These are phyloP conservation scores for Berkeleyomyces basicola DNA, from an alignment of 2,329 filamentous ascomycete genomes.

Conservation along the genomic window DNA sequence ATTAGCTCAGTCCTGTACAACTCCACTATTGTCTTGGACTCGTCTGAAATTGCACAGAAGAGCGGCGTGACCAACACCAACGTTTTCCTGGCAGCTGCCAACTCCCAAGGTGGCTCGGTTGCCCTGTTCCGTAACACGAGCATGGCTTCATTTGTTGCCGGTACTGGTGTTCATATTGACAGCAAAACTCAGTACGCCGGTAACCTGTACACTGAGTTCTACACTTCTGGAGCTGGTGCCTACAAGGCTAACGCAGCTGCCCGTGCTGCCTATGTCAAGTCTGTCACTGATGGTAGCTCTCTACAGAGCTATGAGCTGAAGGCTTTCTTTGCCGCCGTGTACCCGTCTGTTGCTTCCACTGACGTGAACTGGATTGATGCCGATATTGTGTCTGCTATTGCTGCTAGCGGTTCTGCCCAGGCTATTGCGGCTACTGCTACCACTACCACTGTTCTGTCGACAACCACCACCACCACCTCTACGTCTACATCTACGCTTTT, in stretches of 20 bases:
- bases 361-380: slow-evolving; percentile 24
- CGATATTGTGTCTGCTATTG: slow-evolving; percentile 17
- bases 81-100: slow-evolving; percentile 27
- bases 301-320: slow-evolving; percentile 22
- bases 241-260: slow-evolving; percentile 22
- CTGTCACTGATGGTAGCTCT: slow-evolving; percentile 20
- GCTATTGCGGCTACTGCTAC: neutral
- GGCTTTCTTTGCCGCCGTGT: slow-evolving; percentile 22
- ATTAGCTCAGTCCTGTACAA: slow-evolving; percentile 20
- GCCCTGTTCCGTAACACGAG: slow-evolving; percentile 26
- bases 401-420: neutral
- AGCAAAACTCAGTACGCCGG: slow-evolving; percentile 19
- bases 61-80: slow-evolving; percentile 20
- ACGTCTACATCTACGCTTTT: neutral
- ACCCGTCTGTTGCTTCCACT: slow-evolving; percentile 20
- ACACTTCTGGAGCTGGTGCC: slow-evolving; percentile 24
- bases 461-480: neutral
- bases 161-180: slow-evolving; percentile 21
- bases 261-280: slow-evolving; percentile 21
- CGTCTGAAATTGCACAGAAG: slow-evolving; percentile 21
- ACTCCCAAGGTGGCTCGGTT: slow-evolving; percentile 22
- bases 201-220: slow-evolving; percentile 27
- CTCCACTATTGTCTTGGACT: slow-evolving; percentile 27
- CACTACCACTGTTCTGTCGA: neutral
- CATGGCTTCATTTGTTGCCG: slow-evolving; percentile 24